phyloP scores from a whole-genome alignment of 2,329 filamentous ascomycete species.

The Pseudopyrenochaeta lycopersici region DNA sequence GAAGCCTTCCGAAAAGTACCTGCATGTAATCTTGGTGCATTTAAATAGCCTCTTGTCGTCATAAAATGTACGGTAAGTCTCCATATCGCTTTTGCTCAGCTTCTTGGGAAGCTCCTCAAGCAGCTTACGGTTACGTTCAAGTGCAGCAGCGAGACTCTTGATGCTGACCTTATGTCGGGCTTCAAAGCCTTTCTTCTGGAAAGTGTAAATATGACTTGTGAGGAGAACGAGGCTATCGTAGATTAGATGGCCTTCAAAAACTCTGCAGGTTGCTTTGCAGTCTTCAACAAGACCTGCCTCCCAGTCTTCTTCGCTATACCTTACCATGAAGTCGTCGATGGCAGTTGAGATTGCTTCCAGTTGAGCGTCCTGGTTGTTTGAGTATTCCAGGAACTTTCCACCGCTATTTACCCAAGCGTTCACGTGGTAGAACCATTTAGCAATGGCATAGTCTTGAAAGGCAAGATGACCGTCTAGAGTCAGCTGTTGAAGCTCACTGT shows the following conservation, averaged over 20 bases:
- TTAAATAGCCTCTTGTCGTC: conserved; percentile 52
- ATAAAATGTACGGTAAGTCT: conserved; percentile 42
- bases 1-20: conserved; percentile 57
- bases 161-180: conserved; percentile 44
- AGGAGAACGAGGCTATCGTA: conserved; percentile 34
- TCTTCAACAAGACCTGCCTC: conserved; percentile 13
- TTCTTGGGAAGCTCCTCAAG: conserved; percentile 37
- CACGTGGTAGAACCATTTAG: conserved; percentile 42
- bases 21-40: conserved; percentile 53
- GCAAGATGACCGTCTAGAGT: conserved; percentile 31
- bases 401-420: conserved; percentile 33
- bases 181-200: conserved; percentile 41
- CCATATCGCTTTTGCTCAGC: conserved; percentile 8
- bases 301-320: conserved; percentile 30
- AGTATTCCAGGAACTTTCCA: conserved; percentile 21
- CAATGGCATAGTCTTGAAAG: conserved; percentile 42
- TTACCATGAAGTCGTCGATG: conserved; percentile 29
- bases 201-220: conserved; percentile 40
- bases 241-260: conserved; percentile 19
- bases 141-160: conserved; percentile 25
- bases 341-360: conserved; percentile 17
- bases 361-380: background rate
- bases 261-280: conserved; percentile 21
- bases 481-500: conserved; percentile 13
- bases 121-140: conserved; percentile 39